Base-by-base conservation (phyloP, 1,139 yeast genomes). In the Nakaseomyces uthaithaninus region DNA sequence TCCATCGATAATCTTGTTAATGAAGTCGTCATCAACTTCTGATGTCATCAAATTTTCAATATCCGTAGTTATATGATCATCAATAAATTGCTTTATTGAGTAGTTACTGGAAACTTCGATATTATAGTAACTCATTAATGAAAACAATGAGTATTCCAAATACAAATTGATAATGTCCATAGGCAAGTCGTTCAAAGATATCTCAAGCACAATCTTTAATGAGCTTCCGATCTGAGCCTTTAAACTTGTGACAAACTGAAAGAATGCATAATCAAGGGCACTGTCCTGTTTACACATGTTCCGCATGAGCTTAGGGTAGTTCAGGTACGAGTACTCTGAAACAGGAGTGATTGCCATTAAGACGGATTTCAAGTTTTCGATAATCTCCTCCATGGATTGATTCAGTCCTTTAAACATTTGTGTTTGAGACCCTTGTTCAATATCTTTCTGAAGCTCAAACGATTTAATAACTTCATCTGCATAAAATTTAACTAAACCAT, bases 281-380 rank as follows among this genome's bases (percentile, higher is more conserved):
- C 35, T 31, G 4, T 31, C 10, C 16, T 4, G 16, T n/a, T 20
- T 19, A 31, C 35, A 31, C 11, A 31, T 19, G 12, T 20, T 20
- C 16, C 35, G 15, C 35, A 31, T 31, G 4, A 31, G 10, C 17
- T 31, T 31, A 3, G 35, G 24, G n/a, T 31, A 31, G 25, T 31
- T 31, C 18, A 31, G 6, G 15, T n/a, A 31, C 8, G 17, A 4
- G 16, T 31, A 31, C 11, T 31, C 35, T 19, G 35, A 4, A 19
- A 31, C 25, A 4, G 16, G 12, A 16, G 33, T 8, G 1, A 17
- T 17, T 9, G 22, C 22, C 8, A 28, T 14, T 7, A 28, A 9
- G 10, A 28, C 7, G 11, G 11, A 5, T 17, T 16, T 28, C 4
- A 28, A 14, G 3, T 28, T 28, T 8, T n/a, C 11, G 3, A 28